Percentiles rank a stretch among this genome's conserved stretches.
phyloP scores from a whole-genome alignment of 257 asterid genomes.

The Fraxinus anomala region DNA sequence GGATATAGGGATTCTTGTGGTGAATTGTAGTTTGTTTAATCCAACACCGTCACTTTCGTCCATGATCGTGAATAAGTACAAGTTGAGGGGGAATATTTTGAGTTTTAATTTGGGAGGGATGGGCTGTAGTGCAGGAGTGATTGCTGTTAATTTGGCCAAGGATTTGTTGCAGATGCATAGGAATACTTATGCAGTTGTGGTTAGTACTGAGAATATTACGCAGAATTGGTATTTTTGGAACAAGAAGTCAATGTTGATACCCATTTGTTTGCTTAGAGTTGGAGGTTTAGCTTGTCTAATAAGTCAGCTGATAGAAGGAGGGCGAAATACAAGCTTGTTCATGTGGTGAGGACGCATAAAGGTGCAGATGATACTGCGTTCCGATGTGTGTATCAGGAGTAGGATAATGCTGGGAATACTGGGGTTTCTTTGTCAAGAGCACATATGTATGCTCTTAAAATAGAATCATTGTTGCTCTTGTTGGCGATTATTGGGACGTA shows the following conservation, averaged over 20 bases:
- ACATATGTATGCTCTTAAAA: too few relatives aligned
- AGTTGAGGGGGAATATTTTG: too few relatives aligned
- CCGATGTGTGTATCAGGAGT: constrained; percentile 69
- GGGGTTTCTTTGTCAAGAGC: constrained; percentile 77
- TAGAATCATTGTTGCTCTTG: too few relatives aligned
- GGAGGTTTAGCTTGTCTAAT: constrained; percentile 76
- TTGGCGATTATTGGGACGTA: too few relatives aligned
- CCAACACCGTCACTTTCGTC: too few relatives aligned
- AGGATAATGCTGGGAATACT: constrained; percentile 52
- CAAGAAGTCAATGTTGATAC: constrained; percentile 72
- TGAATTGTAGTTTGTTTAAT: too few relatives aligned
- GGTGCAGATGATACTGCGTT: constrained; percentile 78
- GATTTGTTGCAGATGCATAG: constrained; percentile 69
- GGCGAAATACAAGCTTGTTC: constrained; percentile 78
- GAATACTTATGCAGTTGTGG: constrained; percentile 73
- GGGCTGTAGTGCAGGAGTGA: constrained; percentile 88
- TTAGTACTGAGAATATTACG: constrained; percentile 70
- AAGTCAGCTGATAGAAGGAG: constrained; percentile 48
- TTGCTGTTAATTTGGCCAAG: constrained; percentile 69
- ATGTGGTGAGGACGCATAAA: constrained; percentile 71
- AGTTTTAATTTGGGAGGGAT: constrained; percentile 88
- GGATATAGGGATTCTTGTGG: too few relatives aligned
- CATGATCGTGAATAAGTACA: too few relatives aligned
- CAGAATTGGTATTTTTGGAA: constrained; percentile 83
- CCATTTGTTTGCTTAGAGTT: constrained; percentile 73